Base-by-base conservation (phyloP, 257 asterid genomes). In the Ajuga chamaepitys region DNA sequence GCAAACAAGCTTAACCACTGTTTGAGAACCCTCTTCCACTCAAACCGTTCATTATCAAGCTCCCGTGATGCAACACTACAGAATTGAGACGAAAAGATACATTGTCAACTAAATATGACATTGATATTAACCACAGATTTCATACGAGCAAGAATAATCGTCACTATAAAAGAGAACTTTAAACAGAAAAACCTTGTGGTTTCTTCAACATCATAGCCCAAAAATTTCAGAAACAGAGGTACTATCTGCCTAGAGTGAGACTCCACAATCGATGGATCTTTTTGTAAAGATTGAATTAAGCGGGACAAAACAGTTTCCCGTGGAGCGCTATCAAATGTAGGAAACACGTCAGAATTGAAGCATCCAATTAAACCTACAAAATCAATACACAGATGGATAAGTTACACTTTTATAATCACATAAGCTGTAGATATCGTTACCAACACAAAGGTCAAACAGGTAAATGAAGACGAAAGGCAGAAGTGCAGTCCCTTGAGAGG, bases 1-100 rank as follows among this genome's bases (percentile, higher is more conserved):
- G 76, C 75, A 75, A 87, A 80, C 74, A 93, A 74, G 85, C 79
- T 81, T 55, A 93, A 74, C 99, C 97, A 93, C 77, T 93, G 95
- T 68, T 76, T 77, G 53, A 89, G 95, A 57, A 75, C 75, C 37
- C 58, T 79, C 66, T 75, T 84, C 99, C 99, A 89, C 44, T 82
- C 93, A 80, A 85, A 84, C 64, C 86, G 87, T 70, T 78, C 76
- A 66, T 73, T 81, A 62, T 50, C 74, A 76, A 70, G 76, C 9
- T 65, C 52, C 55, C 60, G 78, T 4, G 70, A 71, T 58, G 74
- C 83, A 69, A 82, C 91, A 63, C 86, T 83, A 91, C 83, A 67
- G 24, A 59, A 42, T 68, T 66, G 58, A 46, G 61, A 53, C 48
- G 64, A 41, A 62, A 47, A 47, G 46, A 46, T 40, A 53, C 55